These are phyloP conservation scores for Phlebopus sp. DNA, from an alignment of 1,284 basidiomycete genomes.

Conservation along the genomic window DNA sequence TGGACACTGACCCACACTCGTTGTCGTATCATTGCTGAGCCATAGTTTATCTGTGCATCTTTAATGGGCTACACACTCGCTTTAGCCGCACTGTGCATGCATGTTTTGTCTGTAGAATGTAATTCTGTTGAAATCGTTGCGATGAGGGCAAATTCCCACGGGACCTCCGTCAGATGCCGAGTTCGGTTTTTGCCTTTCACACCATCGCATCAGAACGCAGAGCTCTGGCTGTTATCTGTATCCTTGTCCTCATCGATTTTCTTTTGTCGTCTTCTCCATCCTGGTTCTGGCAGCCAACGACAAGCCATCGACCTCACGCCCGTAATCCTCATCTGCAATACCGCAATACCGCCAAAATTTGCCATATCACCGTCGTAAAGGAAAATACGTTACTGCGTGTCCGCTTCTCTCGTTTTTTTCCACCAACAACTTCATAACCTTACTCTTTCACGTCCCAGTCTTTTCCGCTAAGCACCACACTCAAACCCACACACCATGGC, in stretches of 20 bases:
- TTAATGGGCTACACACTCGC: not conserved
- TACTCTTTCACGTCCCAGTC: constrained; percentile 17
- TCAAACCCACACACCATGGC: constrained; percentile 40
- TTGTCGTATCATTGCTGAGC: not conserved
- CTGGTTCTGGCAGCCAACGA: constrained; percentile 25
- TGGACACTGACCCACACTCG: not conserved
- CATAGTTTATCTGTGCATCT: not conserved
- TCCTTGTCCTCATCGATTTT: constrained; percentile 35
- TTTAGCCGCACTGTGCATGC: not conserved
- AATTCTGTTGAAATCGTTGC: too few relatives aligned
- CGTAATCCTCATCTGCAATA: constrained; percentile 1
- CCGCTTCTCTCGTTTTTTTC: constrained; percentile 23
- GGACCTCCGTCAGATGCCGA: constrained; percentile 21
- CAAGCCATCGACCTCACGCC: constrained; percentile 14
- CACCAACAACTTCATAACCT: constrained; percentile 17
- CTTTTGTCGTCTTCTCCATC: constrained; percentile 11
- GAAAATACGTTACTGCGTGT: constrained; percentile 19
- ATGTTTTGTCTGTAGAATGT: not conserved
- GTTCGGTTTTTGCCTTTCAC: constrained; percentile 34
- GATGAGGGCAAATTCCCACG: constrained; percentile 33
- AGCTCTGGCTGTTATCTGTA: constrained; percentile 33
- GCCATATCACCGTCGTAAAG: constrained; percentile 19
- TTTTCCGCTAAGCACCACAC: constrained; percentile 14
- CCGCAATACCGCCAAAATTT: constrained; percentile 21
- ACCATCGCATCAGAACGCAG: constrained; percentile 29